Evolutionary conservation across 2,329 filamentous ascomycete genomes (phyloP), one percentile per base, ranked within the genome.

Genomic region (Penicillium hordei): DNA sequence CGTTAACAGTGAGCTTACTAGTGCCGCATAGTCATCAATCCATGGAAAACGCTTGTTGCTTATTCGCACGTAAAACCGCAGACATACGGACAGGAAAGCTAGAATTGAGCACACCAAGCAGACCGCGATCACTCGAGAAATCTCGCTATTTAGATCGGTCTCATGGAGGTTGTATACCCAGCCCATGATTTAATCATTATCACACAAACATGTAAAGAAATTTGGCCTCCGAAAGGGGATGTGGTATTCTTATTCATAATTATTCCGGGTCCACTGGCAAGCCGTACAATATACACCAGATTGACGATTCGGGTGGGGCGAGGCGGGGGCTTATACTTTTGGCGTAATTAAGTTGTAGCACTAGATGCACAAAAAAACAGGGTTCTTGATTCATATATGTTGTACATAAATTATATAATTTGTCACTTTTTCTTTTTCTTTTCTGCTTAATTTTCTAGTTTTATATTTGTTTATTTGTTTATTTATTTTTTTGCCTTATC

Each of bases 161-260:
- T 49, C 39, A 2, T 66, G 34, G 46, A 70, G 66, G 27, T 71
- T 72, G 52, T 70, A 58, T 21, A 72, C 67, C 70, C 70, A 72
- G 55, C 58, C 52, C 69, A 72, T 72, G 36, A 19, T 13, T 15
- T 31, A 8, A 21, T 42, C 48, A 42, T 51, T 31, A 12, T 29
- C 42, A 17, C 27, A 15, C 27, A 21, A 5, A 15, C 27, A 21
- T 3, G 43, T 7, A 31, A 46, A 23, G 17, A 27, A 13, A n/a
- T 3, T 12, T 27, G 29, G 19, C 29, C 19, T 17, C 29, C 33
- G 29, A 9, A 33, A n/a, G 38, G 48, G 27, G 9, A 23, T 33
- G 6, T 31, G 9, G 19, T 23, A 19, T 31, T 40, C 48, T 29
- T 51, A 51, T 51, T 31, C 38, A 15, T 19, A 25, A 33, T 33